These are phyloP conservation scores for Nannochloropsis gaditana DNA, from an alignment of 108 stramenopile genomes.

Conservation along the genomic window DNA sequence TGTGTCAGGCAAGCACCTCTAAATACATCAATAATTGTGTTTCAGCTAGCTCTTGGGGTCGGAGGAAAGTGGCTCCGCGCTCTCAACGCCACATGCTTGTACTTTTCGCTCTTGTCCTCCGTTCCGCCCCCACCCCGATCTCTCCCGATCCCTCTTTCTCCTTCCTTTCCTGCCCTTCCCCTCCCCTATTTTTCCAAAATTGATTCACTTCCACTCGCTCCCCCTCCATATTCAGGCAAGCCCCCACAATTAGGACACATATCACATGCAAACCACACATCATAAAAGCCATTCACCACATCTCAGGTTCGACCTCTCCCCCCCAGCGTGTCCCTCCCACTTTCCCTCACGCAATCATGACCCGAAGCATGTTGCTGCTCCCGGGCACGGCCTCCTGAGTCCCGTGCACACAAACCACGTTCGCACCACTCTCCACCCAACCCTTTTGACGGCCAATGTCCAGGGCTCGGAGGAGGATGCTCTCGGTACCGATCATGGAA, in stretches of 20 bases:
- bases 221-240: neutral
- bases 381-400: slow-evolving; percentile 52
- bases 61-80: too few species aligned
- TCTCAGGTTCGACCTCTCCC: neutral
- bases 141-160: neutral
- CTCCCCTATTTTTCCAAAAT: neutral
- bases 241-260: neutral
- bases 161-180: neutral
- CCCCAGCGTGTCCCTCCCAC: neutral
- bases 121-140: neutral
- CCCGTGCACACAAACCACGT: slow-evolving; percentile 78
- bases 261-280: neutral
- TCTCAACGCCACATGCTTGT: too few species aligned
- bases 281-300: neutral
- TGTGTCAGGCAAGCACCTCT: too few species aligned
- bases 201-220: neutral
- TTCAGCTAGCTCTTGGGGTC: too few species aligned
- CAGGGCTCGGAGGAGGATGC: slow-evolving; percentile 66
- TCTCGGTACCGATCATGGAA: slow-evolving; percentile 60
- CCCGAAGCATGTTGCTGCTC: slow-evolving; percentile 57
- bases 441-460: slow-evolving; percentile 61
- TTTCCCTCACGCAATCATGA: slow-evolving; percentile 41
- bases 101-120: neutral
- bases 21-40: too few species aligned
- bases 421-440: slow-evolving; percentile 71